A percentile compares a stretch with the other conserved stretches of the same genome.
Conservation (phyloP, 768 basidiomycete genomes). For the Tephrocybe sp. region DNA sequence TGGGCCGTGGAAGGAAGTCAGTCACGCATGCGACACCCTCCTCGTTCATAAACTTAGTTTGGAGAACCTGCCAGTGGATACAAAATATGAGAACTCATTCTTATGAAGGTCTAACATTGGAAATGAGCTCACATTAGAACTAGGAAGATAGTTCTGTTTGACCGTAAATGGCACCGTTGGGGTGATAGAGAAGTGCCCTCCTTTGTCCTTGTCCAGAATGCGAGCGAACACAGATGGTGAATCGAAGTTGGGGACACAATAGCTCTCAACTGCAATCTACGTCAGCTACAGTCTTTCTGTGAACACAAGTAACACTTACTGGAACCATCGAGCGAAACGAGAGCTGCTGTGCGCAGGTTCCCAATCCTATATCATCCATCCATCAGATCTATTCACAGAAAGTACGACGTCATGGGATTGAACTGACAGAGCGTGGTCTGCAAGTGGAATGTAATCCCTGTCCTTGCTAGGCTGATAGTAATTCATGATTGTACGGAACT, state of each 20-base stretch:
- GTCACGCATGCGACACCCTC: slow-evolving; percentile 84
- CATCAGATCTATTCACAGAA: slow-evolving; percentile 10
- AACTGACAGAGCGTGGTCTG: slow-evolving; percentile 79
- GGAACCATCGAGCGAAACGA: slow-evolving; percentile 82
- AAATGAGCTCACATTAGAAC: slow-evolving; percentile 60
- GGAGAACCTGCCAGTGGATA: slow-evolving; percentile 59
- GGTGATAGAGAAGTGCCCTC: slow-evolving; percentile 90
- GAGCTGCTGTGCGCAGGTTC: slow-evolving; percentile 78
- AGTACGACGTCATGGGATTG: slow-evolving; percentile 1
- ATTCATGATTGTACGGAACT: slow-evolving; percentile 39
- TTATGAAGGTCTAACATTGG: not conserved
- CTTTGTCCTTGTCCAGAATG: slow-evolving; percentile 86
- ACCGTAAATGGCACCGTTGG: slow-evolving; percentile 66
- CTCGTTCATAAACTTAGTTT: slow-evolving; percentile 91
- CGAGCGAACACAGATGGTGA: slow-evolving; percentile 91
- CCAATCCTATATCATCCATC: slow-evolving; percentile 55
- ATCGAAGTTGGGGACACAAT: slow-evolving; percentile 92
- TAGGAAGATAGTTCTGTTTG: slow-evolving; percentile 82
- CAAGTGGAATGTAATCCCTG: slow-evolving; percentile 70
- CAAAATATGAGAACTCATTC: too few relatives aligned
- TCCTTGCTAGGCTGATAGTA: slow-evolving; percentile 47
- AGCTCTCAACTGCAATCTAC: slow-evolving; percentile 68
- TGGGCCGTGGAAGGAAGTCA: slow-evolving; percentile 78
- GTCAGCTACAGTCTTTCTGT: not conserved
- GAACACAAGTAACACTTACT: slow-evolving; percentile 37